Evolutionary conservation across 2,329 filamentous ascomycete genomes (phyloP), one percentile per base, ranked within the genome.

Genomic region (Neonectria sp.): DNA sequence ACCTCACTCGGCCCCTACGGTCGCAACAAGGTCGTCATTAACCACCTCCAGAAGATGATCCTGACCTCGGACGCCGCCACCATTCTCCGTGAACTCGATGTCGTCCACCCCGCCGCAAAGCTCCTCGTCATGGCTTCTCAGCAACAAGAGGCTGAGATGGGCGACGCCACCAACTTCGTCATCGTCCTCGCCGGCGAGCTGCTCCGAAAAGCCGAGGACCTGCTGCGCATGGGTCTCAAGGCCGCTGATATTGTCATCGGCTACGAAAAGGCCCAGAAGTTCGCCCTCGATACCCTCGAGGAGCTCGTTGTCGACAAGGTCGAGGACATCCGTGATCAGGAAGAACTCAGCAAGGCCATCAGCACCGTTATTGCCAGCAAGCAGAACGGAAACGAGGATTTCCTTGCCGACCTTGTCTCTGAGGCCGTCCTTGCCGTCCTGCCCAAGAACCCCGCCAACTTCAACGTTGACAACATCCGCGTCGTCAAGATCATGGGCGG

Each of bases 401-500:
- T 95, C 77, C 87, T 99, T 61, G 93, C 95, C 68, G 86, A 92
- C 60, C 88, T 98, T 77, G 95, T 99, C 71, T 92, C 97, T 52
- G 95, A 98, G 81, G 91, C 89, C 48, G 89, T 92, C 63, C 90
- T 98, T 63, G 91, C 94, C 51, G 95, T 99, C 24, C 89, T 99
- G 70, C 96, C 97, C 73, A 98, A 98, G 87, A 97, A 98, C 84
- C 93, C 96, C 25, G 84, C 88, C 80, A 95, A 97, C 85, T 99
- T 99, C 89, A 99, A 98, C 83, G 95, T 99, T 72, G 96, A 99
- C 86, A 99, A 99, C 82, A 92, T 99, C 77, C 93, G 96, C 68
- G 97, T 99, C 65, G 97, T 99, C 76, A 99, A 99, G 89, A 99
- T 99, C 78, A 98, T 99, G 95, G 96, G 96, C 76, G 95, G 96